Conservation (phyloP, 169 alveolate genomes). For the Eimeria nieschulzi region DNA sequence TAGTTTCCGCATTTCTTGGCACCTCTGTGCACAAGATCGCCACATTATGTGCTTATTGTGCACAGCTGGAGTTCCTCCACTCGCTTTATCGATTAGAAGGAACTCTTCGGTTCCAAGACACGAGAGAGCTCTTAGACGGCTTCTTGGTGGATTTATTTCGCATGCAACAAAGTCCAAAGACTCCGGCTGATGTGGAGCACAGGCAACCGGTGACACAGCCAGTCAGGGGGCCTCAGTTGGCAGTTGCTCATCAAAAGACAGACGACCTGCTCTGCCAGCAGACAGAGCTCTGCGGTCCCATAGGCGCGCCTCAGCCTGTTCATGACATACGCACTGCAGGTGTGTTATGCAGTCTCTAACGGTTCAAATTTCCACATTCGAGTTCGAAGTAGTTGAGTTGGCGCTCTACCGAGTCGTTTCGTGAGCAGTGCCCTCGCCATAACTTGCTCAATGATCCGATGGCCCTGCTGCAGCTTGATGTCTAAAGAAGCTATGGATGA, state of each 20-base stretch:
- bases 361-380: neutral
- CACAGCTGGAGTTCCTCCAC: slow-evolving; percentile 36
- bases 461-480: neutral
- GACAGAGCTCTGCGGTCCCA: neutral
- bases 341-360: neutral
- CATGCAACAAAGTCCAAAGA: neutral
- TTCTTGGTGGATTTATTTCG: slow-evolving; percentile 9
- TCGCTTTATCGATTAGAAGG: slow-evolving; percentile 18
- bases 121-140: slow-evolving; percentile 27
- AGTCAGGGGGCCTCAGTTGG: too few species aligned
- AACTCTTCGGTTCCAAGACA: slow-evolving; percentile 13
- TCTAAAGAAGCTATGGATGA: neutral
- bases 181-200: neutral
- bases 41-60: neutral
- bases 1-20: too few species aligned
- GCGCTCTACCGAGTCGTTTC: neutral
- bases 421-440: neutral
- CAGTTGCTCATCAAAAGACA: neutral
- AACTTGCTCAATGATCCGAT: neutral
- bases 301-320: neutral
- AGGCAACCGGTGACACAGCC: neutral
- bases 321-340: neutral
- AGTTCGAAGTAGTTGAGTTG: neutral
- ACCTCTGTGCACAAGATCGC: neutral
- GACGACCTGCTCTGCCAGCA: neutral